phyloP scores from a whole-genome alignment of 495 filamentous ascomycete species.

The Aspergillus nanangensis region DNA sequence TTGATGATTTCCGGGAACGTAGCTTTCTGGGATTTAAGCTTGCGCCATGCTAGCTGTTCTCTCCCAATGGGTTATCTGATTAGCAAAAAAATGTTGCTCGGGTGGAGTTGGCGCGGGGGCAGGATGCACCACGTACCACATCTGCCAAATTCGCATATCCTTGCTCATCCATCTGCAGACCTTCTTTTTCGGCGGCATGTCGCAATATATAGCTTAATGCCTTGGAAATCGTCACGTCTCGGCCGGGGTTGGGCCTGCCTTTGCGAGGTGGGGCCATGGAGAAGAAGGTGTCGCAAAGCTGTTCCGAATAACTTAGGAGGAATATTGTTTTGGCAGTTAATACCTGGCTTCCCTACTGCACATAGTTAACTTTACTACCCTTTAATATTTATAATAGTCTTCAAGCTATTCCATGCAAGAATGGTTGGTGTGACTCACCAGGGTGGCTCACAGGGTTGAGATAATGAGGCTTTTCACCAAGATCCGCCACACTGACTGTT shows the following conservation, averaged over 20 bases:
- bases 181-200: conserved; percentile 77
- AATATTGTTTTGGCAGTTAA: no score
- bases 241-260: conserved; percentile 23
- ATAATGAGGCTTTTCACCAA: no score
- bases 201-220: conserved; percentile 74
- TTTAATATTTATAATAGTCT: no score
- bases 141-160: conserved; percentile 77
- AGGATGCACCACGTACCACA: conserved; percentile 76
- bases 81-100: no score
- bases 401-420: no score
- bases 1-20: conserved; percentile 68
- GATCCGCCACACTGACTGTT: no score
- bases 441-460: no score
- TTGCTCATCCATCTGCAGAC: conserved; percentile 66
- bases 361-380: neutral
- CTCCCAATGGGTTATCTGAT: conserved; percentile 1
- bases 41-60: conserved; percentile 62
- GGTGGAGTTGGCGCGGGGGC: no score
- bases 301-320: no score
- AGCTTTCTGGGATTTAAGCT: conserved; percentile 61
- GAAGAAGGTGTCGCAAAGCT: neutral
- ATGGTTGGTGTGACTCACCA: no score
- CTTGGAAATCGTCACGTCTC: conserved; percentile 72
- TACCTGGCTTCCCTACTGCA: neutral
- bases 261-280: conserved; percentile 7